Conservation (phyloP, 2,329 filamentous ascomycete genomes). For the Neocucurbitaria cava region DNA sequence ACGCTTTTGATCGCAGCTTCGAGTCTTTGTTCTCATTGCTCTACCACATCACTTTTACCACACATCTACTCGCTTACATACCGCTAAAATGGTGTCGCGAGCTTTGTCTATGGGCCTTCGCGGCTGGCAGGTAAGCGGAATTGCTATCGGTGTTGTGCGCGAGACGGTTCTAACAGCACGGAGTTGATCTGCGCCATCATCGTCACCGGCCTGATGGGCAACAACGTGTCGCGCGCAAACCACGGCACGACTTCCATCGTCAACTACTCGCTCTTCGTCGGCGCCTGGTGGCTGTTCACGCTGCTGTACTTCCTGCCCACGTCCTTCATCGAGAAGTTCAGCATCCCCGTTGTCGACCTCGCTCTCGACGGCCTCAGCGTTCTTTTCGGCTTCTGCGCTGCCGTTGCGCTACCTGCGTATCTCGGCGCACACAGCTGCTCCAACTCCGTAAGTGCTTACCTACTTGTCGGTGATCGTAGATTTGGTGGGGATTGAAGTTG, state of each 20-base stretch:
- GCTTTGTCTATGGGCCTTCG: conserved; percentile 51
- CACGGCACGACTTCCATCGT: conserved; percentile 64
- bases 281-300: conserved; percentile 70
- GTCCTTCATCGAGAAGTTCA: conserved; percentile 61
- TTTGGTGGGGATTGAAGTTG: not conserved
- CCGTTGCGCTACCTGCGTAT: conserved; percentile 73
- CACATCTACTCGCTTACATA: conserved; percentile 13
- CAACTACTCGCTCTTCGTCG: conserved; percentile 72
- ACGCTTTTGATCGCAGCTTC: conserved; percentile 20
- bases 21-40: conserved; percentile 1
- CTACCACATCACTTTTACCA: conserved; percentile 7
- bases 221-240: conserved; percentile 64
- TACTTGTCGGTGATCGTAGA: not conserved
- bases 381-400: conserved; percentile 74
- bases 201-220: conserved; percentile 67
- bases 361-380: conserved; percentile 65
- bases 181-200: conserved; percentile 67
- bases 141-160: not conserved
- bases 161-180: not conserved
- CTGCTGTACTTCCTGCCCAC: conserved; percentile 68
- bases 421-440: conserved; percentile 73
- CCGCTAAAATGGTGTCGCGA: conserved; percentile 50
- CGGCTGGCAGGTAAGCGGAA: conserved; percentile 43
- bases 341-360: conserved; percentile 61
- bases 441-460: conserved; percentile 59